Conservation (phyloP, 1,139 yeast genomes). For the Pichia sp. region DNA sequence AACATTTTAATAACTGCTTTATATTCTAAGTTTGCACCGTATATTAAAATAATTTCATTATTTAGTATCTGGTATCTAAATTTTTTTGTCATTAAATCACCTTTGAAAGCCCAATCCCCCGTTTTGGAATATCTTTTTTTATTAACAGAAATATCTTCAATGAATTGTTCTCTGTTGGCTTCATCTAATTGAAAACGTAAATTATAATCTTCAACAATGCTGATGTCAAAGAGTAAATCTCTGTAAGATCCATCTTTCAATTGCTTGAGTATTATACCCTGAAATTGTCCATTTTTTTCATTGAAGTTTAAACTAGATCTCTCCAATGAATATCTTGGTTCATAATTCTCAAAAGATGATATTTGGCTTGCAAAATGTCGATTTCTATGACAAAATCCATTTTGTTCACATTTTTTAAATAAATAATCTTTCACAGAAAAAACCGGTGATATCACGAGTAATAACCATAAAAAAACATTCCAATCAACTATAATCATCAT, state of each 20-base stretch:
- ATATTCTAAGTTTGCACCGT: conserved; percentile 34
- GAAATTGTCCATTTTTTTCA: conserved; percentile 27
- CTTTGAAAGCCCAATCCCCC: conserved; percentile 49
- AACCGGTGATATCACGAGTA: conserved; percentile 9
- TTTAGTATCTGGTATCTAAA: conserved; percentile 21
- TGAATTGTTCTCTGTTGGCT: conserved; percentile 30
- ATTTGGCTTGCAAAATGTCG: conserved; percentile 59
- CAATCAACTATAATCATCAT: background rate
- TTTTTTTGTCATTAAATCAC: conserved; percentile 10
- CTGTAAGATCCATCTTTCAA: conserved; percentile 28
- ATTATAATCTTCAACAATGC: conserved; percentile 47
- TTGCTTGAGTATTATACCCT: conserved; percentile 44
- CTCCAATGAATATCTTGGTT: conserved; percentile 52
- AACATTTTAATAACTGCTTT: conserved; percentile 33
- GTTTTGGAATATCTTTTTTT: conserved; percentile 55
- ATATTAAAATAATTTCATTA: conserved; percentile 31
- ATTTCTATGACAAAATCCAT: conserved; percentile 84
- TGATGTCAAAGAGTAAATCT: conserved; percentile 50
- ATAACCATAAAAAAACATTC: background rate
- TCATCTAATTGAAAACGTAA: conserved; percentile 65
- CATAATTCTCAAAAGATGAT: conserved; percentile 28
- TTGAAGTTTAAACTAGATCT: conserved; percentile 33
- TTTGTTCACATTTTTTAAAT: conserved; percentile 72
- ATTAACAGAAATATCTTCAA: conserved; percentile 24
- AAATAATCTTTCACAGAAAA: conserved; percentile 59